Evolutionary conservation across 1,139 yeast species (phyloP).

Genomic region (Suhomyces yuchorum): DNA sequence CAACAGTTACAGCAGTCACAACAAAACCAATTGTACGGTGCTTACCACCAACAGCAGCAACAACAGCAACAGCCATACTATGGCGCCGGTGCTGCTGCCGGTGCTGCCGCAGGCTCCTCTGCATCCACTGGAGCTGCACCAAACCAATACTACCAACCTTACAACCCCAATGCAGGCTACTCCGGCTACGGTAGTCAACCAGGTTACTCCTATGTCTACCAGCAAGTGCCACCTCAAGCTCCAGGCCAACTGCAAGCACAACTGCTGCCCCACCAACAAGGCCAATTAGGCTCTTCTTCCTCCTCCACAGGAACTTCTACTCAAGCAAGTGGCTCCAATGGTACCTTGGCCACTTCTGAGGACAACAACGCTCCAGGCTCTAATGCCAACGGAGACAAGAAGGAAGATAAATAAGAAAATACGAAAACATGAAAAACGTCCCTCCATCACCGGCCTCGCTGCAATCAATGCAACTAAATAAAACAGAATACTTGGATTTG

Average conservation of each 20-base stretch:
- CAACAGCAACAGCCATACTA: conserved; percentile 20
- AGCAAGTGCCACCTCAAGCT: conserved; percentile 15
- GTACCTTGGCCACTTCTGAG: conserved; percentile 10
- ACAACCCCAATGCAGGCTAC: conserved; percentile 23
- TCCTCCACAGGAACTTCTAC: conserved; percentile 9
- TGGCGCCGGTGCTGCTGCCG: conserved; percentile 4
- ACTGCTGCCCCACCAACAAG: conserved; percentile 10
- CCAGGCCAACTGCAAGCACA: conserved; percentile 13
- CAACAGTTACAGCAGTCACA: conserved; percentile 18
- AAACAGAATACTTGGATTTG: conserved; percentile 8
- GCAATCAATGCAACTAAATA: conserved; percentile 1
- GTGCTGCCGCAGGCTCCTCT: conserved; percentile 3
- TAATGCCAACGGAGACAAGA: conserved; percentile 11
- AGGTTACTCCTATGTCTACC: conserved; percentile 24
- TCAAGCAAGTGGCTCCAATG: conserved; percentile 9
- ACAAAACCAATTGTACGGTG: conserved; percentile 15
- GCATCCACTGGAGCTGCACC: conserved; percentile 16
- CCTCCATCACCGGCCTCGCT: neutral
- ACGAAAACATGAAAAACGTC: neutral
- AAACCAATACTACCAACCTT: conserved; percentile 23
- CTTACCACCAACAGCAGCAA: conserved; percentile 19
- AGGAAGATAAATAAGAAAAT: conserved; percentile 11
- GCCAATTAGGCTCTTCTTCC: conserved; percentile 5
- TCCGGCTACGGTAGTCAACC: conserved; percentile 26
- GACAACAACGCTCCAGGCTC: conserved; percentile 7